Percentiles rank a stretch among this genome's conserved stretches.
These are phyloP conservation scores for Wickerhamomyces sp. DNA, from an alignment of 1,139 yeast species.

Conservation along the genomic window DNA sequence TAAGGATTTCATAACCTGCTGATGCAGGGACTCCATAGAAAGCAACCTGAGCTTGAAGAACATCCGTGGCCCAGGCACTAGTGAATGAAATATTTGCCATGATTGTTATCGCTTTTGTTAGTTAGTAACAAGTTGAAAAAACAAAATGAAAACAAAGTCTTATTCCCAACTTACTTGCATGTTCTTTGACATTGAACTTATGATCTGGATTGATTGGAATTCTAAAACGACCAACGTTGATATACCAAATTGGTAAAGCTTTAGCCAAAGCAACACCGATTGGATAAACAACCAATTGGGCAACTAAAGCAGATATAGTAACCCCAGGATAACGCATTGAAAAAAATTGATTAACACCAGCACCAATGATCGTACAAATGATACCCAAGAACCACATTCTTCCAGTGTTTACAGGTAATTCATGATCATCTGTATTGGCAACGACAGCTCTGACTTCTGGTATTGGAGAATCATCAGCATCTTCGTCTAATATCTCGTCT, in stretches of 20 bases:
- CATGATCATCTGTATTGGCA: conserved; percentile 53
- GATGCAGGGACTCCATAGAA: conserved; percentile 46
- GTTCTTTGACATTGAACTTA: conserved; percentile 60
- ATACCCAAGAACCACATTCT: conserved; percentile 55
- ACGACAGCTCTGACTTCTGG: conserved; percentile 71
- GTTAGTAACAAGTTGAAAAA: too few species aligned
- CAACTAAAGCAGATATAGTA: conserved; percentile 47
- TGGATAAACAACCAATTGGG: conserved; percentile 61
- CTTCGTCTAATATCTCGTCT: conserved; percentile 11
- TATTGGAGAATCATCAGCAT: conserved; percentile 56
- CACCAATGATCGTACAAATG: conserved; percentile 52
- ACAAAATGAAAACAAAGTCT: too few species aligned
- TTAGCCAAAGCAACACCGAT: conserved; percentile 45
- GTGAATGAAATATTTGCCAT: conserved; percentile 60
- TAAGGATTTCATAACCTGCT: conserved; percentile 46
- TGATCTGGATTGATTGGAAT: conserved; percentile 48
- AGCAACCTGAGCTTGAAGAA: conserved; percentile 50
- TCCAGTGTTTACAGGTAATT: conserved; percentile 53
- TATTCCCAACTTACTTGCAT: conserved; percentile 37
- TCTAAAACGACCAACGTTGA: conserved; percentile 14
- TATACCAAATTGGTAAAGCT: conserved; percentile 37
- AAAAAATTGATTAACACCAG: conserved; percentile 57
- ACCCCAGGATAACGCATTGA: conserved; percentile 55
- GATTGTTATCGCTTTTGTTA: conserved; percentile 47
- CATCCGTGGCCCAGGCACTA: conserved; percentile 57